Conservation (phyloP, 257 asterid genomes). For the Catharanthus roseus region DNA sequence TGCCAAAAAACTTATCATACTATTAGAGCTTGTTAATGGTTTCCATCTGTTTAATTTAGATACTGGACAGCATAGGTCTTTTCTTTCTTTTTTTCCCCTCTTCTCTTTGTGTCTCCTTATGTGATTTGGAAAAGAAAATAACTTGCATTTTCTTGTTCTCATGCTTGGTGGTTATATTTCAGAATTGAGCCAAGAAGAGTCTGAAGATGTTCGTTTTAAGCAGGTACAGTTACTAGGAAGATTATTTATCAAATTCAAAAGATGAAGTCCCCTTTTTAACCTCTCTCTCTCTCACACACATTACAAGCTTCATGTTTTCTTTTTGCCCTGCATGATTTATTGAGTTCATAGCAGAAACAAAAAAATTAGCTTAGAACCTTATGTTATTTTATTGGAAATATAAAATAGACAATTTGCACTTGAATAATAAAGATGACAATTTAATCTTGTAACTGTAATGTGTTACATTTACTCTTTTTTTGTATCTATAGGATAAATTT, state of each 20-base stretch:
- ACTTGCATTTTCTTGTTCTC: background rate
- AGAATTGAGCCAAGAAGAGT: constrained; percentile 74
- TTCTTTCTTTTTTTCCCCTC: background rate
- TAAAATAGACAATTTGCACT: too few relatives aligned
- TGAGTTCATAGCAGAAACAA: background rate
- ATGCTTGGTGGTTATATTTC: constrained; percentile 21
- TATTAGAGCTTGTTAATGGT: background rate
- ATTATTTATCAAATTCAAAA: background rate
- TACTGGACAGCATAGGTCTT: background rate
- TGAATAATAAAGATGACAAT: background rate
- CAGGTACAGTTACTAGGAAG: constrained; percentile 32
- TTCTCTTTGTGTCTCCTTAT: background rate
- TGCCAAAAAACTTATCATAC: background rate
- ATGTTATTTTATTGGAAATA: background rate
- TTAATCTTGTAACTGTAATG: too few relatives aligned
- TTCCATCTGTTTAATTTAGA: background rate
- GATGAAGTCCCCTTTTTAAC: background rate
- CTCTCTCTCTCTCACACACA: too few relatives aligned
- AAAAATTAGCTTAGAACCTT: background rate
- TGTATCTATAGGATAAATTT: background rate
- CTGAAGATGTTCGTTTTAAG: constrained; percentile 68
- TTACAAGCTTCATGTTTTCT: too few relatives aligned
- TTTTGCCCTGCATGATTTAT: too few relatives aligned
- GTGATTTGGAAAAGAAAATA: constrained; percentile 1
- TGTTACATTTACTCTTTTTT: background rate